Evolutionary conservation across 2,329 filamentous ascomycete species (phyloP).

Genomic region (Apiospora aurea): DNA sequence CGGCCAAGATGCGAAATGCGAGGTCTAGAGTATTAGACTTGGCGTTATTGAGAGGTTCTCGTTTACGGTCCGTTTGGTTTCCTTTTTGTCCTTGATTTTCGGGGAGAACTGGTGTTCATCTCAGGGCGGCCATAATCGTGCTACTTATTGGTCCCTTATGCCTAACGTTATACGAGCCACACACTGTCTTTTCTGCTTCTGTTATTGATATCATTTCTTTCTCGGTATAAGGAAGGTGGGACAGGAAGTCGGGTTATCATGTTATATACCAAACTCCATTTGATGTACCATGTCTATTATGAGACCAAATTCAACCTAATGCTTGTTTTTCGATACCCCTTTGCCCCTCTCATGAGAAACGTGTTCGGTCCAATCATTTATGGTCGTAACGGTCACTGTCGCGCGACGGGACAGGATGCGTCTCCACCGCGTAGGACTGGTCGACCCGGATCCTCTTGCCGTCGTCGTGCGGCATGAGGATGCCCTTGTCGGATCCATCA

Average conservation of each 20-base stretch:
- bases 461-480: background rate
- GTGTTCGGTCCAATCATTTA: background rate
- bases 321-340: background rate
- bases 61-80: background rate
- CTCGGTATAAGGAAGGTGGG: too few relatives aligned
- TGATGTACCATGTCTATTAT: too few relatives aligned
- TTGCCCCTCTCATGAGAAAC: too few relatives aligned
- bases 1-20: conserved; percentile 41
- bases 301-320: background rate
- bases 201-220: background rate
- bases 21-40: background rate
- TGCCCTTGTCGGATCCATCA: conserved; percentile 13
- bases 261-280: background rate
- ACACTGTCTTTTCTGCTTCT: background rate
- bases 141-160: background rate
- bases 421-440: conserved; percentile 28
- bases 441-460: conserved; percentile 20
- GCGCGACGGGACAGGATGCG: background rate
- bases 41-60: background rate
- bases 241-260: background rate
- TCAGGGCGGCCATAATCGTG: background rate
- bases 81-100: background rate
- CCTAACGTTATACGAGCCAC: background rate
- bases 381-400: background rate
- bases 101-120: too few relatives aligned